Evolutionary conservation across 495 filamentous ascomycete genomes (phyloP).

Genomic region (Penicillium cataractarum): DNA sequence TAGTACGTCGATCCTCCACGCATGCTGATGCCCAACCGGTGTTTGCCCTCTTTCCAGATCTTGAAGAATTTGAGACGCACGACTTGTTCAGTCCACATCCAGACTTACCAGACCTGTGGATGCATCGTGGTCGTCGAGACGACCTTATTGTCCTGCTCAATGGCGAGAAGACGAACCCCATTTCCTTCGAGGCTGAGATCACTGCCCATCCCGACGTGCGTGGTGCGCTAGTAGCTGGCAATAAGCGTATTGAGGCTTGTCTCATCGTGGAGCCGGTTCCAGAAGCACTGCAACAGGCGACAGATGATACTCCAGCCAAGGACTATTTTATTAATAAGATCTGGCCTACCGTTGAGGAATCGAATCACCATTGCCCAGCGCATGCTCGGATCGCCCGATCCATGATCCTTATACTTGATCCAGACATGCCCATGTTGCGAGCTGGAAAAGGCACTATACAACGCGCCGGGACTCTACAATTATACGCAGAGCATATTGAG

Average conservation of each 20-base stretch:
- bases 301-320: neutral
- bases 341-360: conserved; percentile 45
- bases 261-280: conserved; percentile 36
- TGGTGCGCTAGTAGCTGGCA: conserved; percentile 36
- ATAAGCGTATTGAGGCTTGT: conserved; percentile 30
- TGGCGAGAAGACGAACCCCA: conserved; percentile 47
- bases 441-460: neutral
- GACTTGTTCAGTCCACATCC: conserved; percentile 55
- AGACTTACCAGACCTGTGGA: conserved; percentile 28
- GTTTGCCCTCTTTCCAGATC: conserved; percentile 39
- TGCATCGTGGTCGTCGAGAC: conserved; percentile 34
- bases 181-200: conserved; percentile 33
- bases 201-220: conserved; percentile 22
- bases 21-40: neutral
- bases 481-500: neutral
- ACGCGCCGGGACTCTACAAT: neutral
- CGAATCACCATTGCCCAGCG: neutral
- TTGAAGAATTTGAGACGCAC: conserved; percentile 53
- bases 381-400: neutral
- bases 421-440: neutral
- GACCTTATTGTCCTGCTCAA: conserved; percentile 45
- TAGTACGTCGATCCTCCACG: conserved; percentile 18
- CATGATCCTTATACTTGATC: neutral
- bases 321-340: conserved; percentile 26
- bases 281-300: neutral